Base-by-base conservation (phyloP, 257 asterid genomes). In the Verbascum thapsus region DNA sequence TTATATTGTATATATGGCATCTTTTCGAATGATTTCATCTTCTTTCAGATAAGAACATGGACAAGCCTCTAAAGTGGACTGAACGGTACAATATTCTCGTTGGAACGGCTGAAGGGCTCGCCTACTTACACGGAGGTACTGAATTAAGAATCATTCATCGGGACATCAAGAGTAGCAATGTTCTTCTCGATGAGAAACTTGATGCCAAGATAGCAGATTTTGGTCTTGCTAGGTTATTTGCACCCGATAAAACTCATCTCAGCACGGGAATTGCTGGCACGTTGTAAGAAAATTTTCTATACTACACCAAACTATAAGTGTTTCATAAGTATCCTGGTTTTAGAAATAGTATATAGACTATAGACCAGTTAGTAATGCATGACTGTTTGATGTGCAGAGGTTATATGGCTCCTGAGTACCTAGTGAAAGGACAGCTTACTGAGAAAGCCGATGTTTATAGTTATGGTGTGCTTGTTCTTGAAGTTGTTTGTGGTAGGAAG, bases 181-280 rank as follows among this genome's bases (percentile, higher is more conserved):
- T 92, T 53, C 85, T 92, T 73, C 88, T 92, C 23, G 98, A 86
- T 32, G 83, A 87, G 71, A 83, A 85, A 41, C 68, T 77, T 11
- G 43, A 74, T 32, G 74, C 99, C 4, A 92, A 79, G 70, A 80
- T 92, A 40, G 98, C 91, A 1, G 97, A 92, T 83, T 92, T 92
- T 61, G 97, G 99, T 12, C 90, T 92, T 40, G 97, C 96, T 47
- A 71, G 99, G 35, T 67, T 72, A 60, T 85, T 89, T 62, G 95
- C 88, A 18, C 76, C 85, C 10, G 99, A 89, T 71, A 79, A 87
- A 66, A 77, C 83, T 44, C 98, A 92, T 83, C 94, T 87, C 35
- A 87, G 95, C 80, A 89, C 97, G 0, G 97, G 97, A 67, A 85
- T 89, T 47, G 99, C 97, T 2, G 97, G 97, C 66, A 92, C 99